These are phyloP conservation scores for Chamaenerion angustifolium DNA, from an alignment of 345 rosid species.

Conservation along the genomic window DNA sequence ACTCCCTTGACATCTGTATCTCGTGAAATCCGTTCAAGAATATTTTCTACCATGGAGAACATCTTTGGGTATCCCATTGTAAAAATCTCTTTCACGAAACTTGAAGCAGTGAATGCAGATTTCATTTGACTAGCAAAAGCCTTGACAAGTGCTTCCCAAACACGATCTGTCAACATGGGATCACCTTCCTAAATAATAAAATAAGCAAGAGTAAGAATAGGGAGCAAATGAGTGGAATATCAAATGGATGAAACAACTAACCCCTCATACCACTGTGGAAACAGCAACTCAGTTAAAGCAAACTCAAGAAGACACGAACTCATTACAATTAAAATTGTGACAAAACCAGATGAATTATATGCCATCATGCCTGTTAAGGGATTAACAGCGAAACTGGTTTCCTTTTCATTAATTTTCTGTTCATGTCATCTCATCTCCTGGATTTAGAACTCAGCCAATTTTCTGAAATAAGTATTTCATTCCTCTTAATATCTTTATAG, in stretches of 20 bases:
- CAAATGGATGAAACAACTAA: background rate
- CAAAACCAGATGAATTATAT: too few relatives aligned
- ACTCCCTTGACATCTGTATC: constrained; percentile 89
- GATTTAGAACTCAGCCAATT: too few relatives aligned
- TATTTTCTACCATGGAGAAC: constrained; percentile 63
- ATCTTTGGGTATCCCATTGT: constrained; percentile 91
- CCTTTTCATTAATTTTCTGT: too few relatives aligned
- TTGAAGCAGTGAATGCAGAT: constrained; percentile 90
- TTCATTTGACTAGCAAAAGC: constrained; percentile 89
- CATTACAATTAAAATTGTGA: too few relatives aligned
- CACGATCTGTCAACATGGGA: constrained; percentile 66
- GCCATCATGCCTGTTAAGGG: too few relatives aligned
- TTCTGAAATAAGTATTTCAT: too few relatives aligned
- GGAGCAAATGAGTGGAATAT: constrained; percentile 7
- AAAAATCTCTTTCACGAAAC: constrained; percentile 91
- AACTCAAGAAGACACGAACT: too few relatives aligned
- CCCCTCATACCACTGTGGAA: too few relatives aligned
- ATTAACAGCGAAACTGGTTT: too few relatives aligned
- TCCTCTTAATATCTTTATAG: too few relatives aligned
- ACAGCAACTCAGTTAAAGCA: too few relatives aligned
- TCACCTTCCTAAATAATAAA: constrained; percentile 58
- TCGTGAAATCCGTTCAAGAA: constrained; percentile 72
- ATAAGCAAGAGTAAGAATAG: constrained; percentile 15
- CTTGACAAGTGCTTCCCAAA: constrained; percentile 94
- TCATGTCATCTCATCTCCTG: too few relatives aligned